A percentile compares a stretch with the other conserved stretches of the same genome.
Conservation (phyloP, 2,329 filamentous ascomycete genomes). For the Acrocalymma vagum region DNA sequence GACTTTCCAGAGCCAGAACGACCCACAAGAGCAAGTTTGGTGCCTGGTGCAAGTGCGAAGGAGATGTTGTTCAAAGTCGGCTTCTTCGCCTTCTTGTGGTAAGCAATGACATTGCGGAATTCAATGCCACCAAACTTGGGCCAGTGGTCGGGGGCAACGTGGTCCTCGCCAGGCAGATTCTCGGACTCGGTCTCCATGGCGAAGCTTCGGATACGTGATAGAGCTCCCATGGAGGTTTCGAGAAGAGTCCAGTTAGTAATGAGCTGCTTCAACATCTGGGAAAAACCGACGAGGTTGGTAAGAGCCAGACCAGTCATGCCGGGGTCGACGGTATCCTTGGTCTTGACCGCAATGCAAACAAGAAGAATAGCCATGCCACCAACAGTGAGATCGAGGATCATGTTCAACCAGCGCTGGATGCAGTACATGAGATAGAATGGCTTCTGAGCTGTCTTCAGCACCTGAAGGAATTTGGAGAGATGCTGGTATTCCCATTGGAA, state of each 20-base stretch:
- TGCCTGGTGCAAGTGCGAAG: constrained; percentile 12
- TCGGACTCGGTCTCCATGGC: constrained; percentile 52
- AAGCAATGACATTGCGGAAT: constrained; percentile 13
- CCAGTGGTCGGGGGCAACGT: constrained; percentile 44
- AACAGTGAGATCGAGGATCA: constrained; percentile 45
- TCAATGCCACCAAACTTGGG: constrained; percentile 29
- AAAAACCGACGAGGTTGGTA: constrained; percentile 60
- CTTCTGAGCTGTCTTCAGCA: constrained; percentile 44
- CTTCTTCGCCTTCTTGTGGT: constrained; percentile 10
- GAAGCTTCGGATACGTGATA: constrained; percentile 61
- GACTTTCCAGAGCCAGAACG: constrained; percentile 61
- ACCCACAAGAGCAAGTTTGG: constrained; percentile 52
- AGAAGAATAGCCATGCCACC: constrained; percentile 42
- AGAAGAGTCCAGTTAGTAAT: constrained; percentile 62
- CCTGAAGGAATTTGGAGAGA: constrained; percentile 8
- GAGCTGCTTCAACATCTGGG: constrained; percentile 54
- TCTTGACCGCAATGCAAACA: constrained; percentile 38
- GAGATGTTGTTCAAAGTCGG: constrained; percentile 12
- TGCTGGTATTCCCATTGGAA: constrained; percentile 50
- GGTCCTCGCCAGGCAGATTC: constrained; percentile 54
- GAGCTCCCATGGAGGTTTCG: constrained; percentile 65
- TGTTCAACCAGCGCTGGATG: constrained; percentile 49
- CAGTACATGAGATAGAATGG: constrained; percentile 49
- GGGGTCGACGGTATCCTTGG: constrained; percentile 46
- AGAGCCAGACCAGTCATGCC: constrained; percentile 60